Conservation (phyloP, 2,329 filamentous ascomycete genomes). For the Pseudogymnoascus sp. region DNA sequence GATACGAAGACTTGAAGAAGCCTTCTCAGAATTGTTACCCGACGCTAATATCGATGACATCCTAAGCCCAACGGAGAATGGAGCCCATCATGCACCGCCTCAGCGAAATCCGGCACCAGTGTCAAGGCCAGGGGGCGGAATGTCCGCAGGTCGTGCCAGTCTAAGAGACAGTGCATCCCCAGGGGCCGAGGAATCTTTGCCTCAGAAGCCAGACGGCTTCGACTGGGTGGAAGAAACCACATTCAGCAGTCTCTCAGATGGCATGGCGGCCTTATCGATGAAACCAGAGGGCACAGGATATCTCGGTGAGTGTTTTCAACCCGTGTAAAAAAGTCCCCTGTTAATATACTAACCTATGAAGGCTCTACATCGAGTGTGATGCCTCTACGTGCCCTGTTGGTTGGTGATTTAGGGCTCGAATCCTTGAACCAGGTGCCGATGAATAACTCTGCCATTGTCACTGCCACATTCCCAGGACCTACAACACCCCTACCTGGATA, state of each 20-base stretch:
- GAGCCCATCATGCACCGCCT: not conserved
- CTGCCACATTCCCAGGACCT: not conserved
- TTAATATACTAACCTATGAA: not conserved
- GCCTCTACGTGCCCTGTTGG: not conserved
- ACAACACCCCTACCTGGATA: not conserved
- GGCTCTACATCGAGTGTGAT: constrained; percentile 5
- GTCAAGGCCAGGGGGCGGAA: not conserved
- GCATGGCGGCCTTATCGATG: constrained; percentile 33
- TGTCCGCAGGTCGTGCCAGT: not conserved
- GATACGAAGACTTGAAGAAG: constrained; percentile 15
- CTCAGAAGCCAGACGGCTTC: constrained; percentile 19
- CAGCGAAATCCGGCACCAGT: not conserved
- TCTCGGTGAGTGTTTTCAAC: constrained; percentile 18
- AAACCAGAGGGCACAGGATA: constrained; percentile 32
- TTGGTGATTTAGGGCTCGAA: not conserved
- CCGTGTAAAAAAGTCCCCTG: too few relatives aligned
- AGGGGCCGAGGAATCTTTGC: constrained; percentile 16
- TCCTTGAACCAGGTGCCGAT: not conserved
- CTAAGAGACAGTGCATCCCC: constrained; percentile 2
- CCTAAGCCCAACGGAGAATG: constrained; percentile 5
- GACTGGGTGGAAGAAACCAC: constrained; percentile 17
- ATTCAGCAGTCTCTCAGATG: constrained; percentile 22
- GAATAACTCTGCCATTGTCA: not conserved
- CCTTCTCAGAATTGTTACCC: constrained; percentile 14
- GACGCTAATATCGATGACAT: constrained; percentile 18